Base-by-base conservation (phyloP, 2,329 filamentous ascomycete species). In the Fusarium pilosicola region DNA sequence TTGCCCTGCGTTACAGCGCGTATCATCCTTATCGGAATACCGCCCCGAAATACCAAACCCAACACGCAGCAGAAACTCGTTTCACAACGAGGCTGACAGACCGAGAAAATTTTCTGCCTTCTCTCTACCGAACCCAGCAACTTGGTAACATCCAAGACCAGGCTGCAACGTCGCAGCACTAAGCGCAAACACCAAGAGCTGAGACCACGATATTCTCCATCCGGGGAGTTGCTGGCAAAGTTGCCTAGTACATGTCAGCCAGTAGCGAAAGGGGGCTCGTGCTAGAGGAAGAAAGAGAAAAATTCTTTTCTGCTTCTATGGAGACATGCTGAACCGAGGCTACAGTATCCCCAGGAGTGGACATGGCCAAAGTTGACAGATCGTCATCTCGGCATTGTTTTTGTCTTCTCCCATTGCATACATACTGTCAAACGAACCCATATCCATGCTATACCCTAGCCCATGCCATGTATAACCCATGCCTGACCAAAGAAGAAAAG, bases 151-250 rank as follows among this genome's bases (percentile, higher is more conserved):
- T 39, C 34, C 22, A 67, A 24, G 26, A 46, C 48, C 48, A 65
- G 58, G 66, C 65, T 69, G 51, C 65, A 70, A 70, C 58, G 67
- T 70, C 58, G 51, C 41, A 70, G 45, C 51, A 32, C 65, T 68
- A 68, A 49, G 24, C 42, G 67, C 38, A 65, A 55, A 62, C 55
- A 54, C 38, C 44, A 68, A 51, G 32, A 55, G 38, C 52, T 28
- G 51, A 55, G 64, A 28, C 51, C 62, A 57, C 44, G 32, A 60
- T 39, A 54, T 30, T 44, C 55, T 64, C 65, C 65, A 65, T 58
- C 65, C 67, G 58, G 58, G 58, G 48, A 70, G 36, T 28, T 59
- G 20, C 26, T 32, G 24, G 51, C 24, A 51, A 44, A 44, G 30
- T 38, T 44, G 46, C 65, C 65, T 49, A 68, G 20, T 44, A 26